These are phyloP conservation scores for Sporothrix brunneoviolacea DNA, from an alignment of 2,329 filamentous ascomycete genomes.

Conservation along the genomic window DNA sequence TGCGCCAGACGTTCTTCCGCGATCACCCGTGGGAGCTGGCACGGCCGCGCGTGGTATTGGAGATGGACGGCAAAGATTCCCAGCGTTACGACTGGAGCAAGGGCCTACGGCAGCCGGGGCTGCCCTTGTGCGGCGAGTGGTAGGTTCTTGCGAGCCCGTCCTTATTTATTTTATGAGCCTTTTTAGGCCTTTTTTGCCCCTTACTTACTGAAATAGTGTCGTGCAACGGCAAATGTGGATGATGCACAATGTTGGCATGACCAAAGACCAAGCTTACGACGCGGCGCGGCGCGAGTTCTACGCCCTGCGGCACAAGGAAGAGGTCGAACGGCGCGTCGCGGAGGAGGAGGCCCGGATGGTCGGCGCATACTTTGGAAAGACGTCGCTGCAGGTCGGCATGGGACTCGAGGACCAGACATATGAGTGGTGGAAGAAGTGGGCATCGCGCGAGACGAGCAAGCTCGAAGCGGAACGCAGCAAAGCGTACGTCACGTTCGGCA, in stretches of 20 bases:
- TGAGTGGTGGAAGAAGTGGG: constrained; percentile 83
- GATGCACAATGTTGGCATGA: constrained; percentile 58
- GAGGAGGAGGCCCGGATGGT: constrained; percentile 79
- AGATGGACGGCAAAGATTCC: constrained; percentile 77
- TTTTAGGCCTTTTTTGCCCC: not conserved
- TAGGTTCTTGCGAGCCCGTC: constrained; percentile 32
- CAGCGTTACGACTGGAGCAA: constrained; percentile 73
- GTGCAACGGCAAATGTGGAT: constrained; percentile 87
- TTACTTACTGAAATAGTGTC: constrained; percentile 52
- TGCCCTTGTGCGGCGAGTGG: constrained; percentile 79
- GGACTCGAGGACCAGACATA: constrained; percentile 72
- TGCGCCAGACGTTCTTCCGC: constrained; percentile 76
- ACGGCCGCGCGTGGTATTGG: constrained; percentile 74
- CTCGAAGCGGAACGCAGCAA: constrained; percentile 34
- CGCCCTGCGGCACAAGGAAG: constrained; percentile 69
- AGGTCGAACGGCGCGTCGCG: constrained; percentile 75
- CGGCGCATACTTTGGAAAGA: constrained; percentile 83
- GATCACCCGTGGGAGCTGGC: constrained; percentile 98
- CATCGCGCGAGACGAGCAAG: constrained; percentile 41
- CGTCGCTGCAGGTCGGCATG: constrained; percentile 69
- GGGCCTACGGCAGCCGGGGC: constrained; percentile 64
- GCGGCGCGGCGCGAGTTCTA: constrained; percentile 86
- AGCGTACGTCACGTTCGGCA: constrained; percentile 38
- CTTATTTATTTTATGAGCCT: not conserved
- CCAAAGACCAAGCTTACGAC: constrained; percentile 71